phyloP scores from a whole-genome alignment of 108 stramenopile genomes.

The Fragilaria radians region DNA sequence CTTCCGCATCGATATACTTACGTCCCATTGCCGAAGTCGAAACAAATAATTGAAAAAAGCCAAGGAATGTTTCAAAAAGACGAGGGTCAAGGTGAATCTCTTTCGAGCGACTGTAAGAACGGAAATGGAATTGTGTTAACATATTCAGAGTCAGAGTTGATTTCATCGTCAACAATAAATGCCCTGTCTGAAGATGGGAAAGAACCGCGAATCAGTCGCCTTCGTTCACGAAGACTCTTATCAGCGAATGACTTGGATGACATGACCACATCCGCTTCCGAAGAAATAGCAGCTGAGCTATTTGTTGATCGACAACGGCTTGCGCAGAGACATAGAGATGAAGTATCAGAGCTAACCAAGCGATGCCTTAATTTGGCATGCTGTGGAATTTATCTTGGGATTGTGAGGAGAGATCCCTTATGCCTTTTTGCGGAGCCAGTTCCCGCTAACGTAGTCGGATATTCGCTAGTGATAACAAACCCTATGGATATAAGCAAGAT shows the following conservation, averaged over 20 bases:
- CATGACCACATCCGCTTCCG: background rate
- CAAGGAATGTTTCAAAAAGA: background rate
- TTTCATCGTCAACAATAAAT: background rate
- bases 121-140: slow-evolving; percentile 5
- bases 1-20: slow-evolving; percentile 39
- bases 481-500: slow-evolving; percentile 76
- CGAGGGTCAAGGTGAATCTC: background rate
- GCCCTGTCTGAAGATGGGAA: slow-evolving; percentile 14
- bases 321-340: slow-evolving; percentile 37
- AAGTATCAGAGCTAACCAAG: slow-evolving; percentile 42
- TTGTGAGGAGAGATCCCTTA: slow-evolving; percentile 72
- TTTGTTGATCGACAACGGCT: slow-evolving; percentile 21
- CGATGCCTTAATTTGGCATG: slow-evolving; percentile 54
- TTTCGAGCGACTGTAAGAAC: slow-evolving; percentile 3
- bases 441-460: slow-evolving; percentile 46
- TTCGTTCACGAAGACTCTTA: background rate
- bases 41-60: background rate
- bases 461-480: slow-evolving; percentile 49
- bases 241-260: background rate
- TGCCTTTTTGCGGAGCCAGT: slow-evolving; percentile 75
- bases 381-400: slow-evolving; percentile 54
- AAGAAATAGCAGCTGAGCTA: slow-evolving; percentile 1
- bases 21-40: slow-evolving; percentile 12
- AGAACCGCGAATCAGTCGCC: background rate
- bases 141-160: background rate